These are phyloP conservation scores for Cyclotella cryptica DNA, from an alignment of 108 stramenopile genomes.

Conservation along the genomic window DNA sequence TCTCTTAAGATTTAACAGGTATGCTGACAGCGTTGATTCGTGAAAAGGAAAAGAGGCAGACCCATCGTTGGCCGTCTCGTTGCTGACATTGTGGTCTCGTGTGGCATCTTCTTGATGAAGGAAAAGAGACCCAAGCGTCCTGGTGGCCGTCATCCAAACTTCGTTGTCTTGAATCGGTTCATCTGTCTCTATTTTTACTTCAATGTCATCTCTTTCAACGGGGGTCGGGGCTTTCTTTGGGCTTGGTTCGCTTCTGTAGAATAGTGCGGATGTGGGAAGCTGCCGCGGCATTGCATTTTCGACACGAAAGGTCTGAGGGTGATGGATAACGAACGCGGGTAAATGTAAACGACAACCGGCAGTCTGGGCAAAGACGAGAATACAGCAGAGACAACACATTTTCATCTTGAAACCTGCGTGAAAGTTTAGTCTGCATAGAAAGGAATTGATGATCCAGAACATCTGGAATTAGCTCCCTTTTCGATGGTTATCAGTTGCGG, in stretches of 20 bases:
- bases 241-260: not conserved
- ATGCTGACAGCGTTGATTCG: conserved; percentile 31
- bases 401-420: too few relatives aligned
- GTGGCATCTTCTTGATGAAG: conserved; percentile 39
- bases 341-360: not conserved
- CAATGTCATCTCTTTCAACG: not conserved
- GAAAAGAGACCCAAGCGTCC: conserved; percentile 41
- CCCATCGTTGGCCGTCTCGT: not conserved
- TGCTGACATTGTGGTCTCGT: conserved; percentile 21
- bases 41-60: not conserved
- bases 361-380: not conserved
- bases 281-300: not conserved
- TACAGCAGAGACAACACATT: too few relatives aligned
- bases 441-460: too few relatives aligned
- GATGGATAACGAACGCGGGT: not conserved
- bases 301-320: not conserved
- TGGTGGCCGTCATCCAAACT: conserved; percentile 38
- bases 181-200: not conserved
- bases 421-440: too few relatives aligned
- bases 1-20: conserved; percentile 41
- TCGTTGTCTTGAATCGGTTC: conserved; percentile 26
- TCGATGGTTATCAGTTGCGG: too few relatives aligned
- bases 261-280: not conserved
- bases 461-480: too few relatives aligned
- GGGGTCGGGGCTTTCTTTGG: not conserved